Conservation (phyloP, 148 eudicot genomes). For the Euryodendron excelsum region DNA sequence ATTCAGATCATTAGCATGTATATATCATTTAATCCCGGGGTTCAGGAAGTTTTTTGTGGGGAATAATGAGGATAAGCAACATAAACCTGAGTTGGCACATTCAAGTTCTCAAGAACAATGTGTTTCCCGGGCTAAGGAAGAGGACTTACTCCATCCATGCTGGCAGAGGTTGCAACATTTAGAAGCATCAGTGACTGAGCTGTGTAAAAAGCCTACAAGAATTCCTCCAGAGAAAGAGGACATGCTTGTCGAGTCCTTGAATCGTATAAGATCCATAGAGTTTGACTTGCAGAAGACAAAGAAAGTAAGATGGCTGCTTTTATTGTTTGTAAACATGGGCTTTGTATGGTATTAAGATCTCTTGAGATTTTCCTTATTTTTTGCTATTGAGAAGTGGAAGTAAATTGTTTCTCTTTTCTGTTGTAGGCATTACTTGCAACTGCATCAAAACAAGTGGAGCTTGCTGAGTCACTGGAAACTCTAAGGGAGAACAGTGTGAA, state of each 20-base stretch:
- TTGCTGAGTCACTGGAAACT: slow-evolving; percentile 77
- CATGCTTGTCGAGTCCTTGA: slow-evolving; percentile 67
- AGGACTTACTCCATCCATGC: slow-evolving; percentile 62
- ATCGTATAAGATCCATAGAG: slow-evolving; percentile 83
- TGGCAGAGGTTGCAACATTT: slow-evolving; percentile 73
- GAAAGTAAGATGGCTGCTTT: slow-evolving; percentile 45
- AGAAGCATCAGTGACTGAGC: slow-evolving; percentile 66
- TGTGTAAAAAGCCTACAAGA: slow-evolving; percentile 62
- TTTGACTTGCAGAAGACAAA: slow-evolving; percentile 91
- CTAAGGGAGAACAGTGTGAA: slow-evolving; percentile 55
- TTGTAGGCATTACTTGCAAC: slow-evolving; percentile 75
- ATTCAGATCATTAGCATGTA: slow-evolving; percentile 52
- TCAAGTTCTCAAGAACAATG: slow-evolving; percentile 33
- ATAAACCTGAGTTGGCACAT: slow-evolving; percentile 24
- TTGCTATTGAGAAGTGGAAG: background rate
- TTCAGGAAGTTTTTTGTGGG: slow-evolving; percentile 38
- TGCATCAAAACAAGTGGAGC: slow-evolving; percentile 88
- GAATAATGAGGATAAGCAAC: slow-evolving; percentile 30
- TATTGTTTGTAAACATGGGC: background rate
- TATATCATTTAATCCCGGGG: slow-evolving; percentile 36
- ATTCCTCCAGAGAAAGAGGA: slow-evolving; percentile 90
- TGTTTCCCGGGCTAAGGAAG: slow-evolving; percentile 24
- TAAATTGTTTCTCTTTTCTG: background rate
- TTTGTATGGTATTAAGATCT: background rate
- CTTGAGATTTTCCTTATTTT: background rate